These are phyloP conservation scores for Naganishia antarctica DNA, from an alignment of 768 basidiomycete species.

Conservation along the genomic window DNA sequence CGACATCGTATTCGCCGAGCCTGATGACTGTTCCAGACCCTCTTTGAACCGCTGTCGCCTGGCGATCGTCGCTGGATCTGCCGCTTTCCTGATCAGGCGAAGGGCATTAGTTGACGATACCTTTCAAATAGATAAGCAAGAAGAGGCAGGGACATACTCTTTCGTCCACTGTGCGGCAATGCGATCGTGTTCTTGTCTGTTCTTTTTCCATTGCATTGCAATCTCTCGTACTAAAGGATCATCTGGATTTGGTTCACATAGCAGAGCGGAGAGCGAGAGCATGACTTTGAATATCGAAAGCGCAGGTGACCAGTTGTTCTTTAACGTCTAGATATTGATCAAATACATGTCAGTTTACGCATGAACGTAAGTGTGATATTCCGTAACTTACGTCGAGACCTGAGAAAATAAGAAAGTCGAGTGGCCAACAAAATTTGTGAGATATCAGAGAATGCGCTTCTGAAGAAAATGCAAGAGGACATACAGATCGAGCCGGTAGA, in stretches of 20 bases:
- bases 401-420: constrained; percentile 7
- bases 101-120: not conserved
- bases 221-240: constrained; percentile 47
- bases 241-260: constrained; percentile 86
- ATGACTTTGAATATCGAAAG: constrained; percentile 91
- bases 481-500: constrained; percentile 42
- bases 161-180: constrained; percentile 76
- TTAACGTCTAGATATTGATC: constrained; percentile 78
- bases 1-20: not conserved
- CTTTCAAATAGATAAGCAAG: too few species aligned
- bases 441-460: not conserved
- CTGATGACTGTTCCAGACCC: not conserved
- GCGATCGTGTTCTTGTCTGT: constrained; percentile 64
- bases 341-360: not conserved
- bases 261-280: constrained; percentile 81
- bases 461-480: constrained; percentile 19
- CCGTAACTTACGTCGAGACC: constrained; percentile 41
- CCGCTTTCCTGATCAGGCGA: constrained; percentile 4
- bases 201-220: constrained; percentile 40
- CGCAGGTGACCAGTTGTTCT: constrained; percentile 90
- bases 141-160: constrained; percentile 32
- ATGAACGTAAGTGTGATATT: too few species aligned
- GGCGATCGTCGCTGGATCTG: constrained; percentile 2
- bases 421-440: too few species aligned
- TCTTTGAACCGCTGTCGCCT: constrained; percentile 12